A percentile compares a stretch with the other conserved stretches of the same genome.
phyloP scores from a whole-genome alignment of 2,329 filamentous ascomycete species.

The Helotiales sp. region DNA sequence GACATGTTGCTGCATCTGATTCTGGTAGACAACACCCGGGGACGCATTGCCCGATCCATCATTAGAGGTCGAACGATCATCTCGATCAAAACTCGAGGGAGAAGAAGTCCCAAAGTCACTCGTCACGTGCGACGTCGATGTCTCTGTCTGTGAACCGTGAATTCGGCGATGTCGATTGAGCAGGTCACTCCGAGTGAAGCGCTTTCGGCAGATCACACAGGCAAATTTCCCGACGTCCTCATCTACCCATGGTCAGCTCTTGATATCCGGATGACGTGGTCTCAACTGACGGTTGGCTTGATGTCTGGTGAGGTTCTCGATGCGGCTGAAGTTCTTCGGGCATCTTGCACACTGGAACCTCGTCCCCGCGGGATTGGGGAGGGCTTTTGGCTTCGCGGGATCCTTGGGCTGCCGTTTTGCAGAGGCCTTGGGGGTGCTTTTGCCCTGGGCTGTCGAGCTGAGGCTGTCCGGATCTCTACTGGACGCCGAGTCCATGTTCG shows the following conservation, averaged over 20 bases:
- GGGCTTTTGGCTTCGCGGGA: slow-evolving; percentile 13
- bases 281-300: slow-evolving; percentile 33
- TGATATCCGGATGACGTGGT: no score
- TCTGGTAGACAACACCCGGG: slow-evolving; percentile 9
- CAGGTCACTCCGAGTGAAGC: slow-evolving; percentile 33
- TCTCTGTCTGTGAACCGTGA: slow-evolving; percentile 21
- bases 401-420: slow-evolving; percentile 18
- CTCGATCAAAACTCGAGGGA: slow-evolving; percentile 3
- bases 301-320: slow-evolving; percentile 34
- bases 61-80: slow-evolving; percentile 13
- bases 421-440: neutral
- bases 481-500: neutral
- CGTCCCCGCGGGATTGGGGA: slow-evolving; percentile 7
- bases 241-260: no score
- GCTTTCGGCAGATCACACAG: slow-evolving; percentile 30
- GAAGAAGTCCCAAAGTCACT: slow-evolving; percentile 13
- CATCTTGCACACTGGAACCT: slow-evolving; percentile 32
- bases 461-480: neutral
- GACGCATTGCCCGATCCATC: slow-evolving; percentile 10
- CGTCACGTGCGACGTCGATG: slow-evolving; percentile 17
- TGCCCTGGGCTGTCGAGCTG: neutral
- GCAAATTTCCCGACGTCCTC: slow-evolving; percentile 33
- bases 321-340: slow-evolving; percentile 33
- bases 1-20: slow-evolving; percentile 1
- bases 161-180: slow-evolving; percentile 33